Percentiles rank a stretch among this genome's conserved stretches.
These are phyloP conservation scores for Rhynchospora breviuscula DNA, from an alignment of 176 grass and related monocot species.

Conservation along the genomic window DNA sequence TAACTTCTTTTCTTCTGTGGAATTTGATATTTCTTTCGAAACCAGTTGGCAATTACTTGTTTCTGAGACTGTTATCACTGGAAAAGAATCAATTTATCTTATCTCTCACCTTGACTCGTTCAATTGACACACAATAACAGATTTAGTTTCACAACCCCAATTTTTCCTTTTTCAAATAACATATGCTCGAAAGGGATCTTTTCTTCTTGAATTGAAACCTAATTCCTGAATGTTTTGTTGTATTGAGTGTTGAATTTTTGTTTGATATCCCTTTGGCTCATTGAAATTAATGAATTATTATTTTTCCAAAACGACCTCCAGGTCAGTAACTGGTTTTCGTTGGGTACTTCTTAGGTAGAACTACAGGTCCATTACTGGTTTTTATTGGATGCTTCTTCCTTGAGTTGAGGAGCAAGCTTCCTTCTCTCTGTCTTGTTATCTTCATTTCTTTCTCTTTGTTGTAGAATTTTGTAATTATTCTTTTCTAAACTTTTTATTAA, in stretches of 20 bases:
- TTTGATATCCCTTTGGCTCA: neutral
- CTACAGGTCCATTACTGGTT: too few species aligned
- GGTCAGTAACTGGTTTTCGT: too few species aligned
- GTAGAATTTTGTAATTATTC: too few species aligned
- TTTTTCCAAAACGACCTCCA: too few species aligned
- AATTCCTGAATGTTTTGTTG: neutral
- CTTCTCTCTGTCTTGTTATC: too few species aligned
- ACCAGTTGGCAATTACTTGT: neutral
- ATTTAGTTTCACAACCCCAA: neutral
- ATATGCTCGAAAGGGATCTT: neutral
- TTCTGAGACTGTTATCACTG: too few species aligned
- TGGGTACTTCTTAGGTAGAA: too few species aligned
- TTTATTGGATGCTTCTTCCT: too few species aligned
- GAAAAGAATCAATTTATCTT: neutral
- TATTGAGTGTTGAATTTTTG: neutral
- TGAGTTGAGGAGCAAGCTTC: too few species aligned
- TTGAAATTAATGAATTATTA: neutral
- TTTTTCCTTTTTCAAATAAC: neutral
- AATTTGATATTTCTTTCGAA: neutral
- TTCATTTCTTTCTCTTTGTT: too few species aligned
- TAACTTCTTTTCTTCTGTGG: neutral
- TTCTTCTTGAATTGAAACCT: neutral
- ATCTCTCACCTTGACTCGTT: neutral
- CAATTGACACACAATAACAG: neutral
- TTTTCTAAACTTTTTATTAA: too few species aligned